Evolutionary conservation across 2,329 filamentous ascomycete genomes (phyloP).

Genomic region (Alternaria longipes): DNA sequence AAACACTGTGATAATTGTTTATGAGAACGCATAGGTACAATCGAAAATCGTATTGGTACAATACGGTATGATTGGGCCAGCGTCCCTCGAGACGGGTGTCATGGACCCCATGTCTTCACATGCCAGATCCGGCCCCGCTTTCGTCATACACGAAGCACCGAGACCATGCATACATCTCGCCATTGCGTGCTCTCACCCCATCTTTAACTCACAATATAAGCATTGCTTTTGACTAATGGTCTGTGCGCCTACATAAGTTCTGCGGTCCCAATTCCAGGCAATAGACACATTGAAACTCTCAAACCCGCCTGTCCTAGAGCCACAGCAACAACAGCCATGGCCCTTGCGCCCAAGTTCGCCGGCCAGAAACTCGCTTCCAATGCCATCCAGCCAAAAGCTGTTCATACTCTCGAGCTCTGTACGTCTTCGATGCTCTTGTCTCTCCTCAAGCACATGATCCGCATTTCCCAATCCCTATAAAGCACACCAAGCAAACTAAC

Average conservation of each 20-base stretch:
- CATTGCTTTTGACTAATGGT: not conserved
- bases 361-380: conserved; percentile 71
- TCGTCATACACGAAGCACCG: conserved; percentile 38
- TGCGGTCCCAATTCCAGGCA: not conserved
- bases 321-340: conserved; percentile 57
- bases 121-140: conserved; percentile 20
- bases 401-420: conserved; percentile 66
- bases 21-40: not conserved
- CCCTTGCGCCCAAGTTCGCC: conserved; percentile 79
- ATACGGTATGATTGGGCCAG: not conserved
- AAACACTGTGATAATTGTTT: not conserved
- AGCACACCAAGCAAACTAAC: not conserved
- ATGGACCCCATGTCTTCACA: not conserved
- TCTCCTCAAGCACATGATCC: not conserved
- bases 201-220: not conserved
- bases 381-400: conserved; percentile 52
- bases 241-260: not conserved
- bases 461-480: not conserved
- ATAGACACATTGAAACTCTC: not conserved
- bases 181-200: conserved; percentile 32
- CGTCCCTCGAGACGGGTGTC: not conserved
- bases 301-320: not conserved
- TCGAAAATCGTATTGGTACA: too few species aligned
- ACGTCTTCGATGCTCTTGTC: conserved; percentile 23
- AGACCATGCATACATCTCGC: conserved; percentile 26